Evolutionary conservation across 495 filamentous ascomycete species (phyloP).

Genomic region (Neurospora sp.): DNA sequence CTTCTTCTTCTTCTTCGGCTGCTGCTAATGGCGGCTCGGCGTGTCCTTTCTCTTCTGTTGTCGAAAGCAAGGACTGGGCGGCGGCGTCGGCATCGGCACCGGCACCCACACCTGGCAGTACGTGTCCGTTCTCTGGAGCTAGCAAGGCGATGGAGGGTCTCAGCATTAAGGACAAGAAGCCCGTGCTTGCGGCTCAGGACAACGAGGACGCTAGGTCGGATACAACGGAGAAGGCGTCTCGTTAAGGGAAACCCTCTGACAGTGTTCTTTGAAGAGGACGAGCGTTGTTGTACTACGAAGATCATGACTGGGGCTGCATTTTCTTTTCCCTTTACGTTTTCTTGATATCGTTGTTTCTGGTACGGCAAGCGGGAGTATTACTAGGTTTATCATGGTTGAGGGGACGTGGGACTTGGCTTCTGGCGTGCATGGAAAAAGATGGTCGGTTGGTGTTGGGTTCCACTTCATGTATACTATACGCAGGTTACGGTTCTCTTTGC

Average conservation of each 20-base stretch:
- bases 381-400: background rate
- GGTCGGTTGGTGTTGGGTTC: background rate
- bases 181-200: background rate
- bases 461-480: background rate
- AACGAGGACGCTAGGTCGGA: conserved; percentile 1
- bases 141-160: conserved; percentile 2
- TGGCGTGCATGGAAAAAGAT: background rate
- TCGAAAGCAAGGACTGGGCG: background rate
- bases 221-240: background rate
- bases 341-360: background rate
- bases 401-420: background rate
- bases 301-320: background rate
- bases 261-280: background rate
- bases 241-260: background rate
- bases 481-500: background rate
- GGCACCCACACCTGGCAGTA: background rate
- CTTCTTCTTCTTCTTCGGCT: background rate
- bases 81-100: background rate
- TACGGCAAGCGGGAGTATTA: background rate
- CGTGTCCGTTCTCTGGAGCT: conserved; percentile 16
- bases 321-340: conserved; percentile 1
- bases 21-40: background rate
- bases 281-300: background rate
- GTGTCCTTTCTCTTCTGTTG: background rate
- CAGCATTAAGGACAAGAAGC: conserved; percentile 5